Conservation (phyloP, 331 rosid species). For the Phaseolus coccineus region DNA sequence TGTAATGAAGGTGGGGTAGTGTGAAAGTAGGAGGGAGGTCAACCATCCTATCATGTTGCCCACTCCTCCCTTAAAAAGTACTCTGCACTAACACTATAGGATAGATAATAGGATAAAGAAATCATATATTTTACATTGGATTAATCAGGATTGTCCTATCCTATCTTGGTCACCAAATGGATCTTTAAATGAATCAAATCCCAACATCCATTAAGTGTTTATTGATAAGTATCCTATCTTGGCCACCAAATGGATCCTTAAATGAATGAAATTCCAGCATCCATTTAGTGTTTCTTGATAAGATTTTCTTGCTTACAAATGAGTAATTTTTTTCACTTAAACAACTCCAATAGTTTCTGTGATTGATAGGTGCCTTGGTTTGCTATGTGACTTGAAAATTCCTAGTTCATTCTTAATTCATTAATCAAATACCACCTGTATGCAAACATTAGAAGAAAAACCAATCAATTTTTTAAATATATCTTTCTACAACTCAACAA, state of each 20-base stretch:
- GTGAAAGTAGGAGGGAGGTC: too few species aligned
- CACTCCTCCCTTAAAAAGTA: too few species aligned
- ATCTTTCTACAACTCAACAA: background rate
- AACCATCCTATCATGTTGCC: too few species aligned
- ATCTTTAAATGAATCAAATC: background rate
- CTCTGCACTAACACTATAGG: too few species aligned
- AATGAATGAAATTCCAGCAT: conserved; percentile 9
- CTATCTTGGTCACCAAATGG: too few species aligned
- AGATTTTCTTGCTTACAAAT: background rate
- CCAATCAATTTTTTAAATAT: background rate
- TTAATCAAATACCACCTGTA: background rate
- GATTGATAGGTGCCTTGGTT: background rate
- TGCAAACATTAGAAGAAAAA: background rate
- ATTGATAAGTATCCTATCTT: too few species aligned
- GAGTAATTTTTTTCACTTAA: background rate
- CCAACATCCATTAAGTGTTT: too few species aligned
- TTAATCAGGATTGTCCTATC: too few species aligned
- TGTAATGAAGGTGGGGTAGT: too few species aligned
- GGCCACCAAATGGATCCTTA: too few species aligned
- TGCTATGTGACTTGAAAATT: background rate
- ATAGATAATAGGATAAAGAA: too few species aligned
- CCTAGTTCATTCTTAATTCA: background rate
- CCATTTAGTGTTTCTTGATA: background rate
- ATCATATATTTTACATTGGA: too few species aligned
- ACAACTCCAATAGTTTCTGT: background rate